Percentiles rank a stretch among this genome's conserved stretches.
These are phyloP conservation scores for Naegleria lovaniensis DNA, from an alignment of 208 protist genomes.

Conservation along the genomic window DNA sequence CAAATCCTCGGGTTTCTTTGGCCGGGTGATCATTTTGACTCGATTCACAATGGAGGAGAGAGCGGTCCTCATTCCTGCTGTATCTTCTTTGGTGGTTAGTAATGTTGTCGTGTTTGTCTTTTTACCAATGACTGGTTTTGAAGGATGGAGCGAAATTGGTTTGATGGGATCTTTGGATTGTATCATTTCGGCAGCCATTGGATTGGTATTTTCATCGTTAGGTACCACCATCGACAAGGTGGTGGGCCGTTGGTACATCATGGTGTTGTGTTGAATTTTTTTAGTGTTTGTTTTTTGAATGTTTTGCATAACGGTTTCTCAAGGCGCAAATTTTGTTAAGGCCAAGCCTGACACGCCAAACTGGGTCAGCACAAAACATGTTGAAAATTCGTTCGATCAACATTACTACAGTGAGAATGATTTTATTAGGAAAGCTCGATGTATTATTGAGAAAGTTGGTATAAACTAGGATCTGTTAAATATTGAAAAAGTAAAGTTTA, in stretches of 20 bases:
- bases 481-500: constrained; percentile 26
- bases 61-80: neutral
- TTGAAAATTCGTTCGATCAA: no score
- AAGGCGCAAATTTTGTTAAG: neutral
- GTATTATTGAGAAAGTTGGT: no score
- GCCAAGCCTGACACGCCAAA: no score
- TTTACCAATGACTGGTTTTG: neutral
- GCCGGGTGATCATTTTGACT: neutral
- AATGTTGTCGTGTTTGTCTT: no score
- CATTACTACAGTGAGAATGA: no score
- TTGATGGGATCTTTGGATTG: neutral
- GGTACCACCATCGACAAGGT: neutral
- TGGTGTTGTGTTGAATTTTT: neutral
- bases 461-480: no score
- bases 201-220: neutral
- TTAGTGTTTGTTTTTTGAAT: neutral
- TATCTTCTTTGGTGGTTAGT: neutral
- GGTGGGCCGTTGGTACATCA: neutral
- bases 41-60: neutral
- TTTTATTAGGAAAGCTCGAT: no score
- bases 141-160: neutral
- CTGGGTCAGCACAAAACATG: no score
- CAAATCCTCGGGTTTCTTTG: neutral
- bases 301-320: neutral
- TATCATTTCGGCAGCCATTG: neutral